A percentile compares a stretch with the other conserved stretches of the same genome.
Conservation (phyloP, 345 rosid genomes). For the Camelina sativa region DNA sequence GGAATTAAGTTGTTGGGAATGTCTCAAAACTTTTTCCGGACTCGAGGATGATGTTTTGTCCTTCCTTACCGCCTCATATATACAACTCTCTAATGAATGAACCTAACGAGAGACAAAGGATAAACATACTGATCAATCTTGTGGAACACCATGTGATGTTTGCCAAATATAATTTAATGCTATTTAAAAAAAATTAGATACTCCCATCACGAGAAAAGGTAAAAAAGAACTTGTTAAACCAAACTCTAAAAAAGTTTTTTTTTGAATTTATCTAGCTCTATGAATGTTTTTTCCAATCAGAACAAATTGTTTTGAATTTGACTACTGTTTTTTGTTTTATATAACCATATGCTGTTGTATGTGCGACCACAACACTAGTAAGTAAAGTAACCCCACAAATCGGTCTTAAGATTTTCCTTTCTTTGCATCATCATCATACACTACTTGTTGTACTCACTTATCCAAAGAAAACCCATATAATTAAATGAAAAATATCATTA, state of each 20-base stretch:
- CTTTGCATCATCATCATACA: neutral
- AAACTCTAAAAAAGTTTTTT: neutral
- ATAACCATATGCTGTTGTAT: neutral
- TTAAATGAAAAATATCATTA: neutral
- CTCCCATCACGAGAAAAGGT: neutral
- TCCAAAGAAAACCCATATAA: neutral
- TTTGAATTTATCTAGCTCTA: neutral
- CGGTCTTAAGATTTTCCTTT: neutral
- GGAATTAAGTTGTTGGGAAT: neutral
- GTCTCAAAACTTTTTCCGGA: neutral
- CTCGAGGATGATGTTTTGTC: neutral
- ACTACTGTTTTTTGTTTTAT: neutral
- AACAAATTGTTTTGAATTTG: neutral
- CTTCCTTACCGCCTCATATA: conserved; percentile 3
- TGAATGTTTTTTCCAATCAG: neutral
- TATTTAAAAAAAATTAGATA: neutral
- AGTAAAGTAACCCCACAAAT: neutral
- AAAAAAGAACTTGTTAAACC: neutral
- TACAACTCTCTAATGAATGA: neutral
- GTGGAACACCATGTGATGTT: conserved; percentile 3
- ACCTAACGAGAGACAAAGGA: neutral
- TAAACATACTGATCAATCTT: conserved; percentile 3
- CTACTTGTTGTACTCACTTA: neutral
- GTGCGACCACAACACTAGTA: neutral
- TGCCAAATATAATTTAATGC: neutral